phyloP scores from a whole-genome alignment of 2,329 filamentous ascomycete genomes.

The Trichocomaceae sp. region DNA sequence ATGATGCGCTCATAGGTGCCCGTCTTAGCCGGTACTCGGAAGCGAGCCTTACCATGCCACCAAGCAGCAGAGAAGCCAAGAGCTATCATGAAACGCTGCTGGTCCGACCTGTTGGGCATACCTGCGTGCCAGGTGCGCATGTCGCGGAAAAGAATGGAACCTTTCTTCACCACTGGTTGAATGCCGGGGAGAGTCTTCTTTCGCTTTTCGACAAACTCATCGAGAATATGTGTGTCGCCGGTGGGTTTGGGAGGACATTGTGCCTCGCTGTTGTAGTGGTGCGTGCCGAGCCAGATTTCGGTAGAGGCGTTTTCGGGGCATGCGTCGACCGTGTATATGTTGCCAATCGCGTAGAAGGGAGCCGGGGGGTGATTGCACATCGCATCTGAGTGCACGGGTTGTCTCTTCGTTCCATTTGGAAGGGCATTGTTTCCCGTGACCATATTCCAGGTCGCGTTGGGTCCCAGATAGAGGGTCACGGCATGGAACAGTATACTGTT shows the following conservation, averaged over 20 bases:
- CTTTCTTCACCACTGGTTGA: background rate
- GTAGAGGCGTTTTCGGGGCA: background rate
- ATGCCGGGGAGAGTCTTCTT: background rate
- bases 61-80: background rate
- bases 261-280: background rate
- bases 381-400: background rate
- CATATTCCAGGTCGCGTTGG: background rate
- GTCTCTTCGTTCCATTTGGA: background rate
- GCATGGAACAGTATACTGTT: background rate
- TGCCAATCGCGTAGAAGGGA: background rate
- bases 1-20: background rate
- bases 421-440: slow-evolving; percentile 1
- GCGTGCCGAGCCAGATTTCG: background rate
- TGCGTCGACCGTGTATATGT: slow-evolving; percentile 1
- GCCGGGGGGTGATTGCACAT: background rate
- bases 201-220: background rate
- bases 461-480: background rate
- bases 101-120: background rate
- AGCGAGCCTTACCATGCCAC: background rate
- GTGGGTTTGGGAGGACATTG: background rate
- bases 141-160: background rate
- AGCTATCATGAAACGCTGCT: background rate
- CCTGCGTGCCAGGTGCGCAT: background rate
- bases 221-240: background rate
- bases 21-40: background rate